A percentile compares a stretch with the other conserved stretches of the same genome.
Evolutionary conservation across 2,329 filamentous ascomycete species (phyloP).

Genomic region (Ceratocystiopsis sp.): DNA sequence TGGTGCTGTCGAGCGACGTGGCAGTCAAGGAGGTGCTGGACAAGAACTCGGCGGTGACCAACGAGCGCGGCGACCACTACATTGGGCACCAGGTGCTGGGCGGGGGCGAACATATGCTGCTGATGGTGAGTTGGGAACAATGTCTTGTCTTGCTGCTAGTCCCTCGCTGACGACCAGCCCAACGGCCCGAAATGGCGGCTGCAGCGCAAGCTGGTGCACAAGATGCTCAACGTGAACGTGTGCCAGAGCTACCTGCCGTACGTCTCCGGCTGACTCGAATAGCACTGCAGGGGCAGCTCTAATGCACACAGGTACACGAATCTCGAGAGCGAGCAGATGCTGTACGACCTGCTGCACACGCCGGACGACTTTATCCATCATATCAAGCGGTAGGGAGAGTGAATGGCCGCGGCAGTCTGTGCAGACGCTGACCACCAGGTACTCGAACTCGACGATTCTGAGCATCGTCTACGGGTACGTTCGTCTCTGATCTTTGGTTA

Average conservation of each 20-base stretch:
- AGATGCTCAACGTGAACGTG: constrained; percentile 27
- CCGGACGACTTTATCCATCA: constrained; percentile 11
- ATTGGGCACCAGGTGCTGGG: constrained; percentile 8
- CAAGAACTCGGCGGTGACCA: constrained; percentile 31
- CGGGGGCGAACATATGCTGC: not conserved
- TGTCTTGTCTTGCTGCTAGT: too few relatives aligned
- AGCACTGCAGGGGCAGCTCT: too few relatives aligned
- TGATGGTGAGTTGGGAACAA: constrained; percentile 10
- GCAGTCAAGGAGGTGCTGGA: constrained; percentile 33
- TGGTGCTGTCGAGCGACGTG: constrained; percentile 17
- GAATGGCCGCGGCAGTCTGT: too few relatives aligned
- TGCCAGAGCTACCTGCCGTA: constrained; percentile 31
- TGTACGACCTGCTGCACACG: constrained; percentile 26
- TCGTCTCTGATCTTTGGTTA: too few relatives aligned
- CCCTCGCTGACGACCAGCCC: too few relatives aligned
- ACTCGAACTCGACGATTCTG: constrained; percentile 7
- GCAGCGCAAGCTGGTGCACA: constrained; percentile 23
- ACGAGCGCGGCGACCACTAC: constrained; percentile 19
- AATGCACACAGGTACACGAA: too few relatives aligned
- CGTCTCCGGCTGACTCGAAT: too few relatives aligned
- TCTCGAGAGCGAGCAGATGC: constrained; percentile 37
- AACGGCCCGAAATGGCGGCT: constrained; percentile 18
- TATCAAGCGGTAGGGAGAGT: too few relatives aligned
- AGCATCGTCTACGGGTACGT: constrained; percentile 10
- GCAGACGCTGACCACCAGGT: too few relatives aligned